Conservation (phyloP, 495 filamentous ascomycete species). For the Hypoxylon perforatum region DNA sequence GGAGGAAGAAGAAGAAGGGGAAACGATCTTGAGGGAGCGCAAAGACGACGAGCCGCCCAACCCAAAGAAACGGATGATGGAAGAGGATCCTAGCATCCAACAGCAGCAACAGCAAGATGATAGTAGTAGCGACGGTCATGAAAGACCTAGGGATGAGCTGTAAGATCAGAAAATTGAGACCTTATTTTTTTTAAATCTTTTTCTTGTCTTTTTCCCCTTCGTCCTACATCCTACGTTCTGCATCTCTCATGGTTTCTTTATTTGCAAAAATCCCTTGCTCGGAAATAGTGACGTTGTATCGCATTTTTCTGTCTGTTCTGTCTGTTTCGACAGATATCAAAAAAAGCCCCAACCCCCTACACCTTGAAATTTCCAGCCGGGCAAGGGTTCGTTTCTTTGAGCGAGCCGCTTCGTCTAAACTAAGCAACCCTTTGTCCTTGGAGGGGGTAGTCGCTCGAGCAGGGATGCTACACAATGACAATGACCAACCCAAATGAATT, state of each 20-base stretch:
- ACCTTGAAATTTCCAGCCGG: conserved; percentile 3
- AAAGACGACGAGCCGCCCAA: conserved; percentile 65
- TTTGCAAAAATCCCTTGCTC: background rate
- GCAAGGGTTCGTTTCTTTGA: conserved; percentile 9
- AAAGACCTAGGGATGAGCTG: conserved; percentile 54
- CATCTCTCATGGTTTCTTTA: conserved; percentile 2
- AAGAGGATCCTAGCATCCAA: conserved; percentile 60
- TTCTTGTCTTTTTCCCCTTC: too few species aligned
- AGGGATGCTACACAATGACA: background rate
- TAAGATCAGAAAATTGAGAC: conserved; percentile 36
- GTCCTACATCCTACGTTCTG: conserved; percentile 20
- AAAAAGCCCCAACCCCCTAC: background rate
- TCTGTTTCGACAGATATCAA: conserved; percentile 40
- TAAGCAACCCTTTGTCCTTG: conserved; percentile 35
- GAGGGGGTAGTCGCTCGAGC: too few species aligned
- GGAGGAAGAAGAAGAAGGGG: conserved; percentile 46
- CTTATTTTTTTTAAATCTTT: too few species aligned
- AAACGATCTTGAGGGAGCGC: conserved; percentile 59
- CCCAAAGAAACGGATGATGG: conserved; percentile 88
- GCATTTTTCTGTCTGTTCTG: conserved; percentile 11
- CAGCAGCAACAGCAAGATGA: conserved; percentile 22
- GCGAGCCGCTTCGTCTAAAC: conserved; percentile 16
- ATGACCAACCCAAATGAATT: too few species aligned
- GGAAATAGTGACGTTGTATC: conserved; percentile 1
- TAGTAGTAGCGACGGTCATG: conserved; percentile 4